A percentile compares a stretch with the other conserved stretches of the same genome.
Conservation (phyloP, 75 land plant genomes). For the Selaginella moellendorffii region DNA sequence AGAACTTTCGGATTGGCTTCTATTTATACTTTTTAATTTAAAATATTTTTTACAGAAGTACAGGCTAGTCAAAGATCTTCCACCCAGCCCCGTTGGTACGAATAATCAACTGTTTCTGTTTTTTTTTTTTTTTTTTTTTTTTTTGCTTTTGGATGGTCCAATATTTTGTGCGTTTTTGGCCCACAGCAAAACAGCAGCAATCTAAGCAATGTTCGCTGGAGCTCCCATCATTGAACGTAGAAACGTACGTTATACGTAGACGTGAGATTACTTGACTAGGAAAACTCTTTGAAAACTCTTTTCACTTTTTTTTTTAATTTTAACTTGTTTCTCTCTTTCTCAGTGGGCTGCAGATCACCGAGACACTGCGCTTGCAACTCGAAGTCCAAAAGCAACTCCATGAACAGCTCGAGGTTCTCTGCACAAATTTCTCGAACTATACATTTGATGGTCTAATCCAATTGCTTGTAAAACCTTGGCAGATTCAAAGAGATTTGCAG, state of each 20-base stretch:
- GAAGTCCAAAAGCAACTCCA: slow-evolving; percentile 26
- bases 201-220: neutral
- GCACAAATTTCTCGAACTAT: no score
- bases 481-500: no score
- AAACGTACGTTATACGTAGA: no score
- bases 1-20: neutral
- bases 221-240: neutral
- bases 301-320: no score
- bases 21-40: no score
- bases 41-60: slow-evolving; percentile 39
- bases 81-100: slow-evolving; percentile 32
- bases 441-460: no score
- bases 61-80: slow-evolving; percentile 37
- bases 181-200: neutral
- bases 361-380: slow-evolving; percentile 20
- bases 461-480: no score
- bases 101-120: neutral
- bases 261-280: no score
- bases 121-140: neutral
- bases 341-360: slow-evolving; percentile 19
- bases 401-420: slow-evolving; percentile 32
- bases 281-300: no score
- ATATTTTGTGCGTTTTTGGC: neutral
- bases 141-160: no score
- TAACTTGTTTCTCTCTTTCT: neutral